Percentiles rank a stretch among this genome's conserved stretches.
phyloP scores from a whole-genome alignment of 129 eudicot species.

The Escallonia herrerae region DNA sequence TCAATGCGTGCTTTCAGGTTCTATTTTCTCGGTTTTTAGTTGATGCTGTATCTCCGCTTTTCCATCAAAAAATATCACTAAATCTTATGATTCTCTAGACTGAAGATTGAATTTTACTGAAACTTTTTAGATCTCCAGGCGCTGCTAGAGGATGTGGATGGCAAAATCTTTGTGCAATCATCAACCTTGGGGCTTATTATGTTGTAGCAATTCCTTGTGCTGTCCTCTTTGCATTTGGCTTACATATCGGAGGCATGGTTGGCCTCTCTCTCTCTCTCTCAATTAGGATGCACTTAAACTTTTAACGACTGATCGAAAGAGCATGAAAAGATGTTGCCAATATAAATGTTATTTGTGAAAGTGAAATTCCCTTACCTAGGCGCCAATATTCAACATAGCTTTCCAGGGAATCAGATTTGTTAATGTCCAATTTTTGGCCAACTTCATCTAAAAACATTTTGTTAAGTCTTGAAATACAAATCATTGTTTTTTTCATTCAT shows the following conservation, averaged over 20 bases:
- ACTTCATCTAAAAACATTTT: too few species aligned
- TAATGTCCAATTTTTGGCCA: too few species aligned
- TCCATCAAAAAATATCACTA: not conserved
- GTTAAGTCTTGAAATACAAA: too few species aligned
- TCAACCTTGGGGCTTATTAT: slow-evolving; percentile 72
- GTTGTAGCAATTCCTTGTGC: slow-evolving; percentile 60
- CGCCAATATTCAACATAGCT: too few species aligned
- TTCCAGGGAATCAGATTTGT: too few species aligned
- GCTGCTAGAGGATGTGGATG: slow-evolving; percentile 87
- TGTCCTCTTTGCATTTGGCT: slow-evolving; percentile 51
- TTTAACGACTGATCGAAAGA: too few species aligned
- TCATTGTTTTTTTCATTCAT: too few species aligned
- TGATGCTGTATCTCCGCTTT: not conserved
- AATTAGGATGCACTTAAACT: too few species aligned
- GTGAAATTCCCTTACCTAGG: too few species aligned
- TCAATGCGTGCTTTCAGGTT: slow-evolving; percentile 67
- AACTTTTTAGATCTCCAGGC: slow-evolving; percentile 23
- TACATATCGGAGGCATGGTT: slow-evolving; percentile 75
- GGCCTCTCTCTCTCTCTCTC: not conserved
- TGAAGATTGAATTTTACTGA: not conserved
- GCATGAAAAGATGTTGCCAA: too few species aligned
- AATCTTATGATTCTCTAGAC: not conserved
- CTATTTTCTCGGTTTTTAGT: not conserved
- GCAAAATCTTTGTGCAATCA: slow-evolving; percentile 56
- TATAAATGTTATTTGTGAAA: too few species aligned